These are phyloP conservation scores for Globisporangium radiosum DNA, from an alignment of 352 stramenopile genomes.

Conservation along the genomic window DNA sequence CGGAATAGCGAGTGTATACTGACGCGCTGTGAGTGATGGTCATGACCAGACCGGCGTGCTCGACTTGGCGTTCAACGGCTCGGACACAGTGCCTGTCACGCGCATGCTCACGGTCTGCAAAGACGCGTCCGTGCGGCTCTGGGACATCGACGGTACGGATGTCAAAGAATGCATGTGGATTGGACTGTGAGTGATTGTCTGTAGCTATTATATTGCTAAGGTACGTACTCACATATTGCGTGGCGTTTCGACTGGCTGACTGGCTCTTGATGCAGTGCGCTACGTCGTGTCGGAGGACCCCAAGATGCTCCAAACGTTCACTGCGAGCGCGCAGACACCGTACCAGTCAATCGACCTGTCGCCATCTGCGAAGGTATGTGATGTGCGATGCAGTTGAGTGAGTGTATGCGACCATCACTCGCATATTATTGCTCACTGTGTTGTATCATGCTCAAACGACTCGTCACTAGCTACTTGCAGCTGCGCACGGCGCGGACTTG, in stretches of 20 bases:
- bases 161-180: background rate
- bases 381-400: background rate
- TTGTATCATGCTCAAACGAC: background rate
- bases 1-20: background rate
- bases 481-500: conserved; percentile 43
- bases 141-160: conserved; percentile 70
- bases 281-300: conserved; percentile 77
- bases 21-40: too few relatives aligned
- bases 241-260: too few relatives aligned
- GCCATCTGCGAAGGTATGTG: conserved; percentile 54
- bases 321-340: conserved; percentile 36
- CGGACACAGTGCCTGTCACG: conserved; percentile 59
- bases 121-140: conserved; percentile 65
- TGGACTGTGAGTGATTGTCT: too few relatives aligned
- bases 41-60: conserved; percentile 52
- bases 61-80: conserved; percentile 73
- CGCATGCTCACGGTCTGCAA: conserved; percentile 74
- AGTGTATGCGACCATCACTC: background rate
- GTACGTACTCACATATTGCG: too few relatives aligned
- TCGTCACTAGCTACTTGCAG: conserved; percentile 40
- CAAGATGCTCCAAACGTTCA: conserved; percentile 60
- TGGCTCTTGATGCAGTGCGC: conserved; percentile 28
- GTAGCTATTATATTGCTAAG: too few relatives aligned
- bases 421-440: background rate
- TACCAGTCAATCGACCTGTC: conserved; percentile 61